Conservation (phyloP, 306 rosid species). For the Leucaena leucocephala region DNA sequence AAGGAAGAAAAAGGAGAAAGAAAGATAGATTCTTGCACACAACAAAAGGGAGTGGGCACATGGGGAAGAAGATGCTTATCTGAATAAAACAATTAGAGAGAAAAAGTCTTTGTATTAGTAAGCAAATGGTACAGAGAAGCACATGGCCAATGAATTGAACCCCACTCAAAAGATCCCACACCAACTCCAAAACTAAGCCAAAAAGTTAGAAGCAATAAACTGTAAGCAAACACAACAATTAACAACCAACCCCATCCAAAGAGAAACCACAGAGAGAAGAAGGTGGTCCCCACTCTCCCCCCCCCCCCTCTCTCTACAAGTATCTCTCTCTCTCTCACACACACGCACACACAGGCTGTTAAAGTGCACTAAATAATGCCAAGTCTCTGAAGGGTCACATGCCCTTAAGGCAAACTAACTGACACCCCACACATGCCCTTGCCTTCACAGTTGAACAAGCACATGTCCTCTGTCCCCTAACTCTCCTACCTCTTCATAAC, state of each 20-base stretch:
- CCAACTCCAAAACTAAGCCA: slow-evolving; percentile 52
- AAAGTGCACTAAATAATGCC: slow-evolving; percentile 72
- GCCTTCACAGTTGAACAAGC: slow-evolving; percentile 68
- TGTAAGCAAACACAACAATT: slow-evolving; percentile 39
- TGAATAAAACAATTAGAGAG: slow-evolving; percentile 32
- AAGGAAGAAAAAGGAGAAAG: slow-evolving; percentile 10
- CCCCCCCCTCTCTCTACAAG: slow-evolving; percentile 46
- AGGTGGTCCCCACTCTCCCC: slow-evolving; percentile 57
- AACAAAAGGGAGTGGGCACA: slow-evolving; percentile 41
- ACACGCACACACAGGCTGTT: slow-evolving; percentile 68
- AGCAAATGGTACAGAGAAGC: slow-evolving; percentile 48
- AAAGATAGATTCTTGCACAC: not conserved
- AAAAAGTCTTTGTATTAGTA: not conserved
- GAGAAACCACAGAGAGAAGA: slow-evolving; percentile 27
- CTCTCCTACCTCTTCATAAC: slow-evolving; percentile 45
- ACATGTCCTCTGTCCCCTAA: slow-evolving; percentile 71
- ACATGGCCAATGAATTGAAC: slow-evolving; percentile 55
- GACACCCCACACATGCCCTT: slow-evolving; percentile 87
- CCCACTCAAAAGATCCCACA: slow-evolving; percentile 51
- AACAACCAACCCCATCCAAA: slow-evolving; percentile 43
- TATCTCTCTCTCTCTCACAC: slow-evolving; percentile 30
- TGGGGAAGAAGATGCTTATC: slow-evolving; percentile 52
- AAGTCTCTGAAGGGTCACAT: slow-evolving; percentile 75
- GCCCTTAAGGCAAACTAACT: slow-evolving; percentile 75
- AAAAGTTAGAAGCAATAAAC: slow-evolving; percentile 37